Base-by-base conservation (phyloP, 2,329 filamentous ascomycete genomes). In the Hymenoscyphus occultus region DNA sequence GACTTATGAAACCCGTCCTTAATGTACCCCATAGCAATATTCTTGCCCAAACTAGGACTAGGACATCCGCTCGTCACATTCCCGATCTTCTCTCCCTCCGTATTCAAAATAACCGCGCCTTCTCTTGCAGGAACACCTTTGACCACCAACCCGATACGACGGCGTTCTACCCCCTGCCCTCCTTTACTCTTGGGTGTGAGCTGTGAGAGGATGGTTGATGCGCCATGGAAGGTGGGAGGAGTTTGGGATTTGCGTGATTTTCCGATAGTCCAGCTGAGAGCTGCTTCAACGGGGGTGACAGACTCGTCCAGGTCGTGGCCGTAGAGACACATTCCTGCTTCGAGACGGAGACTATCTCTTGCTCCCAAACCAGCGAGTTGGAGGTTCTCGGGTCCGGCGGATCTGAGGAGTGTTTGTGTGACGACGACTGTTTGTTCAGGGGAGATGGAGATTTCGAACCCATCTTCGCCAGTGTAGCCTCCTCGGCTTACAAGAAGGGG, bases 321-420 rank as follows among this genome's bases (percentile, higher is more conserved):
- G 80, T 99, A 99, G n/a, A 99, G 84, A 78, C 95, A 99, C 94
- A 99, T 96, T 67, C 95, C 95, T 0, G 95, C 95, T 80, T 99
- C 95, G 39, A 99, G 87, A 58, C 95, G 89, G 66, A 99, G 86
- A 67, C 90, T 96, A 78, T 99, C 95, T 69, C 95, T 87, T 2
- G 95, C 92, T 10, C 93, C 95, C 0, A 99, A 85, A 2, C 95
- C 95, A 1, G 94, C 93, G 57, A 97, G 85, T 74, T 90, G 89
- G 16, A 97, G 81, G 61, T 78, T 79, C 68, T 84, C 82, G 2
- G 82, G 78, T 12, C 88, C 86, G 32, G 88, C 88, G 54, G 72
- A 74, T 56, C 81, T 78, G 19, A 77, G 69, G 0, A 82, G 81
- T 39, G 84, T 80, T 76, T 93, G 83, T 5, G 91, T 89, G 51